phyloP scores from a whole-genome alignment of 2,329 filamentous ascomycete genomes.

The Pseudogymnoascus sp. region DNA sequence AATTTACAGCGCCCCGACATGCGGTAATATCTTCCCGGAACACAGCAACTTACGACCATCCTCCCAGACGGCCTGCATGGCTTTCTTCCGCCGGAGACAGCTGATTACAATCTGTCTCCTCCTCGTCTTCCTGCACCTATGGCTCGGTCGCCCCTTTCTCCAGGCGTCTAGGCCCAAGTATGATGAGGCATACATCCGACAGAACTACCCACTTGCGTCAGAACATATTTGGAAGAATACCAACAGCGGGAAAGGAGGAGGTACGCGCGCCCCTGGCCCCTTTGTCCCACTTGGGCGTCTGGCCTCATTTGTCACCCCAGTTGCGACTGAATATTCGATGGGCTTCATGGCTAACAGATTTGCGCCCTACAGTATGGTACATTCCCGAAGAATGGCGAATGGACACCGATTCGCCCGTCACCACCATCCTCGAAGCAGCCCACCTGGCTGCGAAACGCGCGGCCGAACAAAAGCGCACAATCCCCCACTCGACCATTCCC shows the following conservation, averaged over 20 bases:
- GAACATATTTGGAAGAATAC: background rate
- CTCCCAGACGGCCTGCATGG: background rate
- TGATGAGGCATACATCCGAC: background rate
- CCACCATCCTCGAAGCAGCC: conserved; percentile 26
- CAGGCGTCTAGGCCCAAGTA: background rate
- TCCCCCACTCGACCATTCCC: conserved; percentile 26
- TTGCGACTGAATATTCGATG: background rate
- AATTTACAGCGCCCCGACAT: background rate
- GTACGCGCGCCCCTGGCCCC: background rate
- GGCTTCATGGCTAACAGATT: background rate
- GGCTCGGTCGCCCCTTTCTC: background rate
- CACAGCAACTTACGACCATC: background rate
- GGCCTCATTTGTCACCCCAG: background rate
- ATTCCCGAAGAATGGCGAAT: conserved; percentile 4
- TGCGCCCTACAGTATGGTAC: conserved; percentile 9
- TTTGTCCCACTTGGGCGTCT: background rate
- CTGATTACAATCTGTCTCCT: background rate
- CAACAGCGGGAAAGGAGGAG: conserved; percentile 2
- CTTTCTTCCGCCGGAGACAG: background rate
- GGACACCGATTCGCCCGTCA: conserved; percentile 14
- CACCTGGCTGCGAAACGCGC: conserved; percentile 21
- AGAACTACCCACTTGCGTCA: background rate
- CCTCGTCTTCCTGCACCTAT: background rate
- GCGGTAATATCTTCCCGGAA: background rate
- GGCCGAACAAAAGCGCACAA: background rate